Evolutionary conservation across 1,139 yeast species (phyloP).

Genomic region (Kurtzmaniella quercitrusa): DNA sequence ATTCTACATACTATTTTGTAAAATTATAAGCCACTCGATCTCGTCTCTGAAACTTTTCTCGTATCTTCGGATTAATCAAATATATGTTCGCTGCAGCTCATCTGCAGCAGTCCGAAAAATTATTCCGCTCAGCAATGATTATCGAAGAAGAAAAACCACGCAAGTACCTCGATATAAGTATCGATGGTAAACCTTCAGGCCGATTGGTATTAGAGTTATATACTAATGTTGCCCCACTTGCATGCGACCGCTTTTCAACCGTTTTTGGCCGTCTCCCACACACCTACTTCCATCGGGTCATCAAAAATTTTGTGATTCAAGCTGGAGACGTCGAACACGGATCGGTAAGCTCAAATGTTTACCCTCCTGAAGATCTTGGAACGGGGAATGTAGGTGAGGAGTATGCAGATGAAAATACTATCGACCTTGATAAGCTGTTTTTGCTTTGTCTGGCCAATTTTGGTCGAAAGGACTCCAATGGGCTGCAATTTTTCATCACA

Average conservation of each 20-base stretch:
- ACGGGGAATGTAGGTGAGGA: slow-evolving; percentile 49
- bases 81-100: neutral
- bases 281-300: slow-evolving; percentile 60
- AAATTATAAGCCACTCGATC: too few relatives aligned
- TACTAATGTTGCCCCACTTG: slow-evolving; percentile 53
- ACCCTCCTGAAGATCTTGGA: slow-evolving; percentile 40
- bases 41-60: too few relatives aligned
- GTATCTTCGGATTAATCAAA: neutral
- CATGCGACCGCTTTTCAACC: slow-evolving; percentile 49
- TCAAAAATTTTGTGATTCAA: slow-evolving; percentile 77
- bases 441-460: slow-evolving; percentile 71
- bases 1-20: too few relatives aligned
- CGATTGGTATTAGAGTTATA: slow-evolving; percentile 62
- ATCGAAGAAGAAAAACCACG: slow-evolving; percentile 33
- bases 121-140: neutral
- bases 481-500: slow-evolving; percentile 78
- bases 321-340: slow-evolving; percentile 56
- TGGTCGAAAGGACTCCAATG: slow-evolving; percentile 54
- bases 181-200: slow-evolving; percentile 48
- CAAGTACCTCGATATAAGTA: slow-evolving; percentile 54
- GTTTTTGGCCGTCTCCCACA: slow-evolving; percentile 35
- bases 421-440: slow-evolving; percentile 49
- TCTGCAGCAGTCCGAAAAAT: too few relatives aligned
- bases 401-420: slow-evolving; percentile 31
- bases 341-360: slow-evolving; percentile 16